A percentile compares a stretch with the other conserved stretches of the same genome.
phyloP scores from a whole-genome alignment of 1,139 yeast species.

The Yamadazyma conglobata region DNA sequence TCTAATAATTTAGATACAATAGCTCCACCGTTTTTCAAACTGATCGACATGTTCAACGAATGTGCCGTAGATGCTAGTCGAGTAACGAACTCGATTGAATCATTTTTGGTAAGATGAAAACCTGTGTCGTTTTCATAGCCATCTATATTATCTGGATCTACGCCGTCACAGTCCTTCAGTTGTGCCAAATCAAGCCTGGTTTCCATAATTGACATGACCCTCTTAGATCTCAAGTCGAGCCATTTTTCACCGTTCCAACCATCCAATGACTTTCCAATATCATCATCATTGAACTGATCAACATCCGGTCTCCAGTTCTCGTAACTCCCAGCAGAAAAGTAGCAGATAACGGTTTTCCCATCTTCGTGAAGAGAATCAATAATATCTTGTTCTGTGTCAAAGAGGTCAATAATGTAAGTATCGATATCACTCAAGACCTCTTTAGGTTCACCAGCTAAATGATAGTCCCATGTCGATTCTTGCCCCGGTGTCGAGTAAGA shows the following conservation, averaged over 20 bases:
- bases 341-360: conserved; percentile 20
- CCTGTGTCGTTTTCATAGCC: conserved; percentile 23
- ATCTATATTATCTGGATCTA: conserved; percentile 23
- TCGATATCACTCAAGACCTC: conserved; percentile 3
- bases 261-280: conserved; percentile 18
- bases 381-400: conserved; percentile 11
- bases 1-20: conserved; percentile 15
- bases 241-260: conserved; percentile 24
- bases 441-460: conserved; percentile 6
- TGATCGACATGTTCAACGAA: conserved; percentile 13
- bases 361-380: conserved; percentile 15
- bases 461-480: conserved; percentile 20
- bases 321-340: conserved; percentile 24
- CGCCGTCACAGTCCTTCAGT: conserved; percentile 19
- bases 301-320: conserved; percentile 22
- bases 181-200: conserved; percentile 17
- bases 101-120: conserved; percentile 16
- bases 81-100: conserved; percentile 16
- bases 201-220: conserved; percentile 17
- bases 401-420: conserved; percentile 17
- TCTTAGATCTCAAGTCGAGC: conserved; percentile 16
- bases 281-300: conserved; percentile 11
- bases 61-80: conserved; percentile 15
- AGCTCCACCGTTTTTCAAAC: conserved; percentile 20
- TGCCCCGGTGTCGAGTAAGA: too few species aligned